phyloP scores from a whole-genome alignment of 805 yeast species.

The Saturnispora halmiae region DNA sequence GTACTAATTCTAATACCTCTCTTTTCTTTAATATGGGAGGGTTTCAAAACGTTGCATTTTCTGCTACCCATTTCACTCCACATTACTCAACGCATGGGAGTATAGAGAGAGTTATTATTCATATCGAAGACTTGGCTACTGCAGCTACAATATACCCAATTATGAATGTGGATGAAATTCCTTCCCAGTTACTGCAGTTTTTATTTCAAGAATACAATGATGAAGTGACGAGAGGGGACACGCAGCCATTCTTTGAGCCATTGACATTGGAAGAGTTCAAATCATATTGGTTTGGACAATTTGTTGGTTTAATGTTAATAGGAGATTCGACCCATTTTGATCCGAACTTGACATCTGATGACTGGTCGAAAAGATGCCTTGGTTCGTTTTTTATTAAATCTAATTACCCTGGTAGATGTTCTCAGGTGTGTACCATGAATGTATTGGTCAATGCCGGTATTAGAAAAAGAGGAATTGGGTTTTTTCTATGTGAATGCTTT shows the following conservation, averaged over 20 bases:
- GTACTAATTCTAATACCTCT: no score
- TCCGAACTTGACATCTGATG: conserved; percentile 36
- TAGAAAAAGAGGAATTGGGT: conserved; percentile 86
- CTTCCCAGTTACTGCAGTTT: conserved; percentile 70
- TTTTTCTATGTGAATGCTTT: conserved; percentile 73
- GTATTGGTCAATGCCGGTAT: conserved; percentile 89
- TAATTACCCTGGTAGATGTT: conserved; percentile 84
- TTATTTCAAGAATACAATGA: conserved; percentile 86
- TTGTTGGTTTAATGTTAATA: conserved; percentile 69
- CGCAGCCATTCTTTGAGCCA: conserved; percentile 78
- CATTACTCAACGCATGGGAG: conserved; percentile 23
- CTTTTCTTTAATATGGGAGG: no score
- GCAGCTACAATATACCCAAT: conserved; percentile 91
- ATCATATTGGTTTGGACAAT: conserved; percentile 79
- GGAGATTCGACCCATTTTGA: conserved; percentile 54
- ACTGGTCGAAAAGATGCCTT: conserved; percentile 89
- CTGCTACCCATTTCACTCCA: conserved; percentile 26
- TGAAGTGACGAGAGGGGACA: conserved; percentile 84
- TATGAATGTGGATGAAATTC: conserved; percentile 54
- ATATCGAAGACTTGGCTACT: conserved; percentile 81
- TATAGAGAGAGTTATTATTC: conserved; percentile 62
- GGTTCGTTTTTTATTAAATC: conserved; percentile 84
- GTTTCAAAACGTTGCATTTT: conserved; percentile 25
- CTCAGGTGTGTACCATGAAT: conserved; percentile 87
- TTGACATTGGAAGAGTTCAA: conserved; percentile 68